These are phyloP conservation scores for Thelonectria rubi DNA, from an alignment of 2,329 filamentous ascomycete species.

Conservation along the genomic window DNA sequence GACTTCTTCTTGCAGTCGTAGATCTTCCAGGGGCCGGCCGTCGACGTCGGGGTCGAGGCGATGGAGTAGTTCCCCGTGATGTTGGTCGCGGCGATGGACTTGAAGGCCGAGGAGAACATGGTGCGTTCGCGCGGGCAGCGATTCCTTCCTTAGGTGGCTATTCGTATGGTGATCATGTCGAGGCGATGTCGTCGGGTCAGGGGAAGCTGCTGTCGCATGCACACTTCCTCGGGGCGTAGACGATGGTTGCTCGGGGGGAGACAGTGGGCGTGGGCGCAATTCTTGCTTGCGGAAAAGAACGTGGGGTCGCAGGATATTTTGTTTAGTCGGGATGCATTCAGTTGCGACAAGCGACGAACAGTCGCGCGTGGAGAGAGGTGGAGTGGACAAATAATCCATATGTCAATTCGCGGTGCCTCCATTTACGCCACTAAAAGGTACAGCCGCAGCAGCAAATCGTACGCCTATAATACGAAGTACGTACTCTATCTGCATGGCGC, in stretches of 20 bases:
- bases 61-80: conserved; percentile 93
- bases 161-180: conserved; percentile 44
- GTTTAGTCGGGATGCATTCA: conserved; percentile 19
- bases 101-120: conserved; percentile 95
- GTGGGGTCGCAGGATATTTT: conserved; percentile 19
- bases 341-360: conserved; percentile 12
- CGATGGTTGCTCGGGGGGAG: background rate
- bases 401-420: conserved; percentile 11
- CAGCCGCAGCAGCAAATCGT: background rate
- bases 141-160: conserved; percentile 23
- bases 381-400: conserved; percentile 37
- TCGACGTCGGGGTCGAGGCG: conserved; percentile 76
- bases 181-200: conserved; percentile 21
- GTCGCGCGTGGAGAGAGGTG: conserved; percentile 5
- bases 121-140: conserved; percentile 34
- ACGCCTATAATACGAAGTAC: too few relatives aligned
- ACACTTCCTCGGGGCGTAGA: background rate
- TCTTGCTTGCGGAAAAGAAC: conserved; percentile 17
- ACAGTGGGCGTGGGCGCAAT: background rate
- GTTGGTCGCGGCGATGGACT: conserved; percentile 89
- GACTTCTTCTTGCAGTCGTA: conserved; percentile 98
- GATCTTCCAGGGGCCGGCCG: conserved; percentile 94
- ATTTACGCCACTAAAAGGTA: background rate
- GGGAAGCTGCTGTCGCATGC: conserved; percentile 13
- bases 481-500: background rate